Evolutionary conservation across 1,284 basidiomycete genomes (phyloP).

Genomic region (Chondrostereum purpureum): DNA sequence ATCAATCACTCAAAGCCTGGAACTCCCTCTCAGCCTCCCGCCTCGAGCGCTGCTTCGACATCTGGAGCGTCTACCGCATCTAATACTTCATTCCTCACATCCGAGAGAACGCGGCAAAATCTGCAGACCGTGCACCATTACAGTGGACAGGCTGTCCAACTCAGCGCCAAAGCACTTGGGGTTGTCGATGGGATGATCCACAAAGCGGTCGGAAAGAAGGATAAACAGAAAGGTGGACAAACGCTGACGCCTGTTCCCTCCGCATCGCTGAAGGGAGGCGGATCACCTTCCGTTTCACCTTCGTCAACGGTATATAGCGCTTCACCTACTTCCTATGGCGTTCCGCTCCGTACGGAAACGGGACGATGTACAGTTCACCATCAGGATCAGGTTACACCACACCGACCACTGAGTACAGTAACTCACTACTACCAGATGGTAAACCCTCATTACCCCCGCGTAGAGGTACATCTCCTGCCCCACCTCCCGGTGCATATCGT

Average conservation of each 20-base stretch:
- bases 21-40: constrained; percentile 11
- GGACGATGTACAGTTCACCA: constrained; percentile 15
- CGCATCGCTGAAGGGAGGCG: constrained; percentile 4
- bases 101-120: constrained; percentile 50
- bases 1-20: constrained; percentile 48
- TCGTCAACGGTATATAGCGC: constrained; percentile 14
- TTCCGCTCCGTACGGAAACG: too few relatives aligned
- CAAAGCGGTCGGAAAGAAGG: constrained; percentile 34
- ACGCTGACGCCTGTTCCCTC: neutral
- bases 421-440: constrained; percentile 12
- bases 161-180: constrained; percentile 58
- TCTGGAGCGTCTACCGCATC: constrained; percentile 22
- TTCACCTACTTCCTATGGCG: constrained; percentile 8
- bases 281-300: constrained; percentile 6
- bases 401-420: constrained; percentile 5
- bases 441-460: constrained; percentile 35
- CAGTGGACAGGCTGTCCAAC: constrained; percentile 59
- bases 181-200: constrained; percentile 59
- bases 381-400: constrained; percentile 16
- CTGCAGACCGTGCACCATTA: constrained; percentile 57
- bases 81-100: constrained; percentile 51
- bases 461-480: constrained; percentile 22
- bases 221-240: constrained; percentile 5
- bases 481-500: constrained; percentile 8
- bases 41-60: constrained; percentile 9